Evolutionary conservation across 2,329 filamentous ascomycete species (phyloP), one percentile per base, ranked within the genome.

Genomic region (Diaporthe citrichinensis): DNA sequence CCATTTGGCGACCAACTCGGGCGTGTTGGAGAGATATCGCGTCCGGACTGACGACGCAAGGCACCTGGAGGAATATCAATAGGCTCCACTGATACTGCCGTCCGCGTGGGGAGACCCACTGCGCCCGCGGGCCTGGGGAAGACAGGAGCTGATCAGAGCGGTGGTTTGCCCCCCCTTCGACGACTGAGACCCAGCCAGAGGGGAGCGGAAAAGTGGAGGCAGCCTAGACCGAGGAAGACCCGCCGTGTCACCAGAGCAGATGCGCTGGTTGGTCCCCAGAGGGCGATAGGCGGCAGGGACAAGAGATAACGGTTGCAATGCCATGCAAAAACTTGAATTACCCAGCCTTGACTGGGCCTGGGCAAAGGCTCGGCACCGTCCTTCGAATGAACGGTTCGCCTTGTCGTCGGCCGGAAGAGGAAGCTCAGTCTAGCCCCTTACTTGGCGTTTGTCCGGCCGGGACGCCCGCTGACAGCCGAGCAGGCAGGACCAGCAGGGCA

Each of bases 291-390:
- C 49, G 31, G 65, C 49, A 55, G 51, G 49, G 65, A 69, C 65
- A 55, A 69, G 65, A 69, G 65, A 69, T 69, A 69, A 69, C 65
- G 34, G 65, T 69, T 69, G 65, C 65, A 69, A 55, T 69, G 65
- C 65, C 65, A 55, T 69, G 65, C 49, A 69, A 69, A 69, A 55
- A 69, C 31, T 69, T 69, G 65, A 55, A 69, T 55, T 69, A 41
- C 65, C 34, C 65, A 69, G 65, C 65, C 65, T 69, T 53, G 65
- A 53, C 34, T 55, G 34, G 34, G 65, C 46, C 65, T 69, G 46
- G 65, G 65, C 65, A 69, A 69, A 69, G 65, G 65, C 65, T 69
- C 8, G 65, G 65, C 65, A 39, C 49, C 65, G 65, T 69, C 65
- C 65, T 55, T 41, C 34, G 65, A 55, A 69, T 69, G 65, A 69